Conservation (phyloP, 2,329 filamentous ascomycete genomes). For the Penicillium sp. region DNA sequence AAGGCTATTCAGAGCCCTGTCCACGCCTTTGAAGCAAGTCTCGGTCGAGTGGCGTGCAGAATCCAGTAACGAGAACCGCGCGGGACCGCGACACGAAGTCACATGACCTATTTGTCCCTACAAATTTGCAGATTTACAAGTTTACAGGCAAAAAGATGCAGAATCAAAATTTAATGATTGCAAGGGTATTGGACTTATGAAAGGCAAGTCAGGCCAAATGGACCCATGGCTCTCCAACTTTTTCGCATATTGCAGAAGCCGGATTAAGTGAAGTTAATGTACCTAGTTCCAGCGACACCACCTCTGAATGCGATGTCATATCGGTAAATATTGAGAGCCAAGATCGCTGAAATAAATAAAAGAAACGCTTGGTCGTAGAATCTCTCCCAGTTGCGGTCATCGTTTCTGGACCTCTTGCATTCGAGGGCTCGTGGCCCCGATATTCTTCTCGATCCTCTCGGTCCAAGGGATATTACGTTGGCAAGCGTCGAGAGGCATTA, state of each 20-base stretch:
- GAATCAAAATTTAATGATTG: not conserved
- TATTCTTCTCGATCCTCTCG: constrained; percentile 2
- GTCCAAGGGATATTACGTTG: constrained; percentile 9
- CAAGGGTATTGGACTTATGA: constrained; percentile 8
- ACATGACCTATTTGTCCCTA: constrained; percentile 13
- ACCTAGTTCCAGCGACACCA: not conserved
- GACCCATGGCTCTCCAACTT: not conserved
- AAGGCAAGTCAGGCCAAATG: constrained; percentile 1
- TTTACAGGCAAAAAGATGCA: not conserved
- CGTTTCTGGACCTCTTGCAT: not conserved
- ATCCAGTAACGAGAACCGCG: constrained; percentile 1
- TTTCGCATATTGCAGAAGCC: not conserved
- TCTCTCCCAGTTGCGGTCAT: not conserved
- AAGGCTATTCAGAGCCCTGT: constrained; percentile 1
- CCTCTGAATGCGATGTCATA: not conserved
- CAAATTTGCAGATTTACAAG: not conserved
- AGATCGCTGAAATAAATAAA: not conserved
- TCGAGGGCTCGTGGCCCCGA: not conserved
- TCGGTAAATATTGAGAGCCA: not conserved
- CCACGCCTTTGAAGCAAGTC: not conserved
- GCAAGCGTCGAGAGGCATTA: constrained; percentile 15
- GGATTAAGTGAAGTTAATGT: not conserved
- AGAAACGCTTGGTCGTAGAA: not conserved
- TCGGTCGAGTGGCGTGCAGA: constrained; percentile 8
- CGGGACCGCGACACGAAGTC: constrained; percentile 26